A percentile compares a stretch with the other conserved stretches of the same genome.
Evolutionary conservation across 805 yeast species (phyloP).

Genomic region (Lachancea waltii): DNA sequence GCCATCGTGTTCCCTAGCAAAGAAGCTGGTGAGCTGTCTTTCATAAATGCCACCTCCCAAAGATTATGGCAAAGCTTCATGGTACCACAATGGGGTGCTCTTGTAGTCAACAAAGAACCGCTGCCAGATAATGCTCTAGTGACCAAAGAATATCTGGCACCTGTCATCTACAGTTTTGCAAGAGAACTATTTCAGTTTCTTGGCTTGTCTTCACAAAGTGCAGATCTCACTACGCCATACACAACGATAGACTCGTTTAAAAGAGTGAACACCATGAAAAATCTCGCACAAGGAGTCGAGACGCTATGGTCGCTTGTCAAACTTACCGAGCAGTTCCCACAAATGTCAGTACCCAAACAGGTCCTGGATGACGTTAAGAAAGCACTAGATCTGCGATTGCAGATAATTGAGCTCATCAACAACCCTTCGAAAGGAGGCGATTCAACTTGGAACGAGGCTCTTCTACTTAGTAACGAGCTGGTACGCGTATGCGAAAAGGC

Average conservation of each 20-base stretch:
- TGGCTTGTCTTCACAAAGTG: slow-evolving; percentile 57
- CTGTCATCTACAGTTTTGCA: slow-evolving; percentile 61
- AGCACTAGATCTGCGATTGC: slow-evolving; percentile 40
- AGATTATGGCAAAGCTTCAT: slow-evolving; percentile 40
- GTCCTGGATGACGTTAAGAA: slow-evolving; percentile 53
- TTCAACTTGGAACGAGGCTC: slow-evolving; percentile 43
- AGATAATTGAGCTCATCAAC: slow-evolving; percentile 25
- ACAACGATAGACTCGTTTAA: slow-evolving; percentile 61
- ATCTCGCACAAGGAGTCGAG: slow-evolving; percentile 56
- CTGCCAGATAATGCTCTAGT: slow-evolving; percentile 28
- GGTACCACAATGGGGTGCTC: slow-evolving; percentile 83
- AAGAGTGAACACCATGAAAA: slow-evolving; percentile 51
- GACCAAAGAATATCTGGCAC: slow-evolving; percentile 41
- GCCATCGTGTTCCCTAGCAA: slow-evolving; percentile 39
- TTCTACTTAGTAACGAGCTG: slow-evolving; percentile 45
- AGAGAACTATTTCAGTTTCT: slow-evolving; percentile 67
- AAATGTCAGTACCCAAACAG: slow-evolving; percentile 75
- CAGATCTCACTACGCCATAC: slow-evolving; percentile 40
- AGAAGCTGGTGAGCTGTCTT: slow-evolving; percentile 38
- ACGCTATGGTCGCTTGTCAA: slow-evolving; percentile 68
- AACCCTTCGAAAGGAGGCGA: slow-evolving; percentile 29
- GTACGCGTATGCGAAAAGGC: slow-evolving; percentile 48
- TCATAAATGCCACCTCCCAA: slow-evolving; percentile 13
- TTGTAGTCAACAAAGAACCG: slow-evolving; percentile 39
- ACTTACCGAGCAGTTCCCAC: slow-evolving; percentile 59